Evolutionary conservation across 2,329 filamentous ascomycete genomes (phyloP).

Genomic region (Septoria linicola): DNA sequence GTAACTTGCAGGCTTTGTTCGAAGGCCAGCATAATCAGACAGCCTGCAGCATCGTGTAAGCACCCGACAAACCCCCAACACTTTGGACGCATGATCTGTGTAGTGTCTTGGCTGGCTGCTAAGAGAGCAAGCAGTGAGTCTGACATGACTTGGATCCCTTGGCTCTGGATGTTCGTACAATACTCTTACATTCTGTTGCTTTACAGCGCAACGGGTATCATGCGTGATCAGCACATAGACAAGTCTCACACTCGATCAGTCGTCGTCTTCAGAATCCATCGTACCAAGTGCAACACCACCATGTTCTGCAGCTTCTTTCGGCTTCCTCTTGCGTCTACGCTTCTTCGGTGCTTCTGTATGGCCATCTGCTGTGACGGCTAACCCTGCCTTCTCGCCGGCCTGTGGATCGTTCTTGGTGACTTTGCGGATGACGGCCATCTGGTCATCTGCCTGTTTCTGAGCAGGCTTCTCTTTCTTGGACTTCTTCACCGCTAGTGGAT

Average conservation of each 20-base stretch:
- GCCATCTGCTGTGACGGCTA: conserved; percentile 2
- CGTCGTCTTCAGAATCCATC: conserved; percentile 5
- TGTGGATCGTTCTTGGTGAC: conserved; percentile 33
- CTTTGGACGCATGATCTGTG: no score
- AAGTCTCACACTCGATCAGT: not conserved
- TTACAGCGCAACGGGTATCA: not conserved
- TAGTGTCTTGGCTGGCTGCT: no score
- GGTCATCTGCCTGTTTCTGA: conserved; percentile 25
- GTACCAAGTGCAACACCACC: conserved; percentile 5
- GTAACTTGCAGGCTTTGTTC: no score
- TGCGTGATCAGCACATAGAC: not conserved
- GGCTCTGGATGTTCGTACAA: not conserved
- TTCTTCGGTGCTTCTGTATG: conserved; percentile 21
- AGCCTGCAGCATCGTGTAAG: no score
- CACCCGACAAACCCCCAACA: no score
- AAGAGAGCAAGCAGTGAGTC: no score
- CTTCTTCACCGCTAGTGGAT: conserved; percentile 71
- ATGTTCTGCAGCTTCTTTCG: conserved; percentile 19
- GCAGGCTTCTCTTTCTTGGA: conserved; percentile 53
- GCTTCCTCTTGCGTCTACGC: conserved; percentile 28
- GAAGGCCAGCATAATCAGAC: no score
- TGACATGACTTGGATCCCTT: no score
- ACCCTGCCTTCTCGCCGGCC: conserved; percentile 26
- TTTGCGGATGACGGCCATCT: conserved; percentile 27
- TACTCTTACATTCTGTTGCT: not conserved